phyloP scores from a whole-genome alignment of 495 filamentous ascomycete genomes.

The Aspergillus baeticus region DNA sequence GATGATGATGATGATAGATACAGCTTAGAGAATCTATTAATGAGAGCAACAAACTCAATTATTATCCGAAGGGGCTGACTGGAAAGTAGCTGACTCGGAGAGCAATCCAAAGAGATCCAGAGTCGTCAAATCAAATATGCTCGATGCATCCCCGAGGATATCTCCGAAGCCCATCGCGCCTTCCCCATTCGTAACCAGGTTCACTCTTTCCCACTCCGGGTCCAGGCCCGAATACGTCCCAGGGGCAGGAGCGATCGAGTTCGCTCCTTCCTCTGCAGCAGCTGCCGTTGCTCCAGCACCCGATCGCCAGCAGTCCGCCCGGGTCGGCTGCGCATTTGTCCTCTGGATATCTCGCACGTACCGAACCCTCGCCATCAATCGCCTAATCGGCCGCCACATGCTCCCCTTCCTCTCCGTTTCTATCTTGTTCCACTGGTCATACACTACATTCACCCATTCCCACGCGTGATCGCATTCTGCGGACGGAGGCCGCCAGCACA shows the following conservation, averaged over 20 bases:
- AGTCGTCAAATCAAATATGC: neutral
- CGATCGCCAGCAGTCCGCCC: neutral
- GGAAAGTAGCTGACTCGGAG: neutral
- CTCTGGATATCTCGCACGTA: slow-evolving; percentile 19
- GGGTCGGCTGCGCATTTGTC: neutral
- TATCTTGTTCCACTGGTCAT: slow-evolving; percentile 41
- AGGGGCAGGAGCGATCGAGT: neutral
- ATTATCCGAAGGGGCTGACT: too few relatives aligned
- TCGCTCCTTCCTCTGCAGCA: neutral
- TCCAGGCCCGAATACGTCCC: neutral
- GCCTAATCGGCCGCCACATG: slow-evolving; percentile 54
- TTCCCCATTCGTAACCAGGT: neutral
- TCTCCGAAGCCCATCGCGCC: neutral
- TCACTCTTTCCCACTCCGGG: neutral
- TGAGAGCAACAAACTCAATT: too few relatives aligned
- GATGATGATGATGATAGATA: too few relatives aligned
- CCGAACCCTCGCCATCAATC: slow-evolving; percentile 47
- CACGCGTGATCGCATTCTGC: slow-evolving; percentile 54
- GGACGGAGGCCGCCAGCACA: slow-evolving; percentile 48
- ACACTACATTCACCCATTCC: slow-evolving; percentile 49
- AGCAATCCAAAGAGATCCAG: neutral
- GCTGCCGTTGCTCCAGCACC: neutral
- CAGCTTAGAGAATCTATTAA: too few relatives aligned
- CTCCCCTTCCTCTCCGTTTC: slow-evolving; percentile 26
- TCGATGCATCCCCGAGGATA: too few relatives aligned